Evolutionary conservation across 2,329 filamentous ascomycete genomes (phyloP).

Genomic region (Cladophialophora exuberans): DNA sequence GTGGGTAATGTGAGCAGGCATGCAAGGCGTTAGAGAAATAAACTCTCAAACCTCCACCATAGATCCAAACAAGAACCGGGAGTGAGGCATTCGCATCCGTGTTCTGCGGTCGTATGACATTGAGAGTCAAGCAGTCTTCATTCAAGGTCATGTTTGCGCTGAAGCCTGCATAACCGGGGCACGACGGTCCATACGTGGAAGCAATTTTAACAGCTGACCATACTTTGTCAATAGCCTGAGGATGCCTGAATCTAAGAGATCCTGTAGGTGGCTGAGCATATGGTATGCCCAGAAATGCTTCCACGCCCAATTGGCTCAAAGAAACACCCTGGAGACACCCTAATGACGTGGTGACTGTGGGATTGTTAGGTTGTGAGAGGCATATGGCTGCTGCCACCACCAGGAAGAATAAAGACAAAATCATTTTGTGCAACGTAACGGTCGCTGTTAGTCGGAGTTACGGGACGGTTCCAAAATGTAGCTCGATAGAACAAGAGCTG

Average conservation of each 20-base stretch:
- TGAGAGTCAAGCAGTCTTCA: slow-evolving; percentile 48
- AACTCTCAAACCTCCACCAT: slow-evolving; percentile 63
- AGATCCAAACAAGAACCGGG: slow-evolving; percentile 65
- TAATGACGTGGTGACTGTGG: too few species aligned
- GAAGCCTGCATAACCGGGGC: slow-evolving; percentile 54
- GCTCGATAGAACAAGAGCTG: too few species aligned
- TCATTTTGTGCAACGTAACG: too few species aligned
- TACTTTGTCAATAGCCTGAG: slow-evolving; percentile 52
- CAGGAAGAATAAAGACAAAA: too few species aligned
- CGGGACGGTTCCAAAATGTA: too few species aligned
- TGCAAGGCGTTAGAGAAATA: too few species aligned
- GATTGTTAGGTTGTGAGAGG: too few species aligned
- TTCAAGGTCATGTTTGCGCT: slow-evolving; percentile 43
- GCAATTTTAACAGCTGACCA: slow-evolving; percentile 48
- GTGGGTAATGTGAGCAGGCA: too few species aligned
- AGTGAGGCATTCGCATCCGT: slow-evolving; percentile 44
- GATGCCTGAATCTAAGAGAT: slow-evolving; percentile 56
- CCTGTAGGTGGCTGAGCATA: slow-evolving; percentile 46
- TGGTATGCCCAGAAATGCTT: slow-evolving; percentile 40
- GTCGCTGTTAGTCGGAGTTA: too few species aligned
- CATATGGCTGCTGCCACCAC: too few species aligned
- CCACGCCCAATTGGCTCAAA: too few species aligned
- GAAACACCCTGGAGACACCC: too few species aligned
- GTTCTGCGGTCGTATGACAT: slow-evolving; percentile 59
- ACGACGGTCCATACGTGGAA: slow-evolving; percentile 37